Percentiles rank a stretch among this genome's conserved stretches.
Conservation (phyloP, 139 green algal species). For the Chlorella sp. region DNA sequence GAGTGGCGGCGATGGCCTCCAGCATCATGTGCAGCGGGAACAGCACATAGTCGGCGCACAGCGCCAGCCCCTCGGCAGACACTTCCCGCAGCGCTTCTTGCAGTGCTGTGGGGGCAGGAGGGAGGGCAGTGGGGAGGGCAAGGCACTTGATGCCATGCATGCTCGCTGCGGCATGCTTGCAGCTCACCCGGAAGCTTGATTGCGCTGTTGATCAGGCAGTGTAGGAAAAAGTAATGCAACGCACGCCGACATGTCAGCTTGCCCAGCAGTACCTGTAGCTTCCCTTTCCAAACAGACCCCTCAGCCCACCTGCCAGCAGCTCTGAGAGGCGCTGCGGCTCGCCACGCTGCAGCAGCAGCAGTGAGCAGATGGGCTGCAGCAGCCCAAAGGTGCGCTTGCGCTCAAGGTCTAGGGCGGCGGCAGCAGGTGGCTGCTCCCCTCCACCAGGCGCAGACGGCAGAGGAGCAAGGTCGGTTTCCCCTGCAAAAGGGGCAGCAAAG, state of each 20-base stretch:
- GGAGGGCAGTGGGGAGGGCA: too few relatives aligned
- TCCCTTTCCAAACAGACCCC: not conserved
- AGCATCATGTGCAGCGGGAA: conserved; percentile 76
- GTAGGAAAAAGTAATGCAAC: too few relatives aligned
- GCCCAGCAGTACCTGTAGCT: too few relatives aligned
- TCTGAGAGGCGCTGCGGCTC: conserved; percentile 43
- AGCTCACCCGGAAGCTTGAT: too few relatives aligned
- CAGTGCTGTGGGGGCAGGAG: conserved; percentile 33
- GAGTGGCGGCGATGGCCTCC: conserved; percentile 53
- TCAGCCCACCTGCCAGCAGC: conserved; percentile 13
- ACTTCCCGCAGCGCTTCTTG: conserved; percentile 15
- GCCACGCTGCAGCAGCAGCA: conserved; percentile 60
- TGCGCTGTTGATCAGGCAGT: too few relatives aligned
- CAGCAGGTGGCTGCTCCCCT: not conserved
- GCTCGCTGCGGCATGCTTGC: too few relatives aligned
- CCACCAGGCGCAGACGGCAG: too few relatives aligned
- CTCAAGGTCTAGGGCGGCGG: not conserved
- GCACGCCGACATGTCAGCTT: too few relatives aligned
- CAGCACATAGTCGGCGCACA: conserved; percentile 76
- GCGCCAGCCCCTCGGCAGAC: conserved; percentile 45
- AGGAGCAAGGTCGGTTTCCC: too few relatives aligned
- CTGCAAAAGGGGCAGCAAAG: too few relatives aligned
- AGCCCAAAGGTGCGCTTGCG: conserved; percentile 49
- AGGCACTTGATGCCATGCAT: too few relatives aligned
- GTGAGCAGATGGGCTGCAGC: conserved; percentile 70